Evolutionary conservation across 2,329 filamentous ascomycete genomes (phyloP).

Genomic region (Colletotrichum filicis): DNA sequence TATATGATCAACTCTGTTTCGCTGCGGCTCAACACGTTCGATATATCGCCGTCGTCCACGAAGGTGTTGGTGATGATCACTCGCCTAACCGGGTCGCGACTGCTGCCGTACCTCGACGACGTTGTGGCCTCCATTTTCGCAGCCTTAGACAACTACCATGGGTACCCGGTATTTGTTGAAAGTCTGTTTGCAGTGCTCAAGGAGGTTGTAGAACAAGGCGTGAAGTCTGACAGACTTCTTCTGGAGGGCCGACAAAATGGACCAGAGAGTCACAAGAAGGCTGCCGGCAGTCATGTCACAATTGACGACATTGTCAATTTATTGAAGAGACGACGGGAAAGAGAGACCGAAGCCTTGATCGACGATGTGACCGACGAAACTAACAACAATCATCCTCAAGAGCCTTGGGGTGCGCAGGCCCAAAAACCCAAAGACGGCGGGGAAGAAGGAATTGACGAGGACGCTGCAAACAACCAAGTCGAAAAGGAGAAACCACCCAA

Average conservation of each 20-base stretch:
- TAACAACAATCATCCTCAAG: constrained; percentile 45
- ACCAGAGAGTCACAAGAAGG: constrained; percentile 55
- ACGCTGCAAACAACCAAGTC: neutral
- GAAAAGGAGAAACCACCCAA: constrained; percentile 69
- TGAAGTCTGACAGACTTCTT: constrained; percentile 65
- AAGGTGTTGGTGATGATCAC: constrained; percentile 97
- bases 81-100: constrained; percentile 79
- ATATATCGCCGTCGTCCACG: constrained; percentile 90
- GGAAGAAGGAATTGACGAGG: constrained; percentile 40
- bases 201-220: constrained; percentile 85
- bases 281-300: constrained; percentile 43
- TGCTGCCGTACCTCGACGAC: constrained; percentile 92
- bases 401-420: constrained; percentile 44
- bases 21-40: constrained; percentile 88
- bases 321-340: constrained; percentile 52
- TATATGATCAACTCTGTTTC: constrained; percentile 96
- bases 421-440: constrained; percentile 34
- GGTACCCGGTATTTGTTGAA: constrained; percentile 88
- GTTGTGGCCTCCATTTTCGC: constrained; percentile 91
- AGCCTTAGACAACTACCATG: constrained; percentile 93
- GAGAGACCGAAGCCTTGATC: constrained; percentile 44
- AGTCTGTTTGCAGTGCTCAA: constrained; percentile 84
- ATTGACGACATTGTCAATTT: constrained; percentile 63
- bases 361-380: constrained; percentile 48
- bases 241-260: constrained; percentile 52